Evolutionary conservation across 192 early-diverging fungal species (phyloP), one percentile per base, ranked within the genome.

Genomic region (Lobosporangium transversale): DNA sequence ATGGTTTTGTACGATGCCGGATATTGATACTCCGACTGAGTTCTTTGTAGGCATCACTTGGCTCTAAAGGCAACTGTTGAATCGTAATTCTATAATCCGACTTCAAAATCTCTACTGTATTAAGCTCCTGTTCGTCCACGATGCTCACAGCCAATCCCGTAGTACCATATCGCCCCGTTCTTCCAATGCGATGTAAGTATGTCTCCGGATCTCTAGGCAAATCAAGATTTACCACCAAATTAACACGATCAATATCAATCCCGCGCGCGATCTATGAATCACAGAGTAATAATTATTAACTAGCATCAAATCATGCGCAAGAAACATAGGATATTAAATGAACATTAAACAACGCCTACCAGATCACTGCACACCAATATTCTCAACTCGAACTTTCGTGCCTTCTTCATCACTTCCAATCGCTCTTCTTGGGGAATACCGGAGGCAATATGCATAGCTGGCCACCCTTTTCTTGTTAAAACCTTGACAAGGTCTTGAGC

Each of bases 141-240:
- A 81, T 68, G 60, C 69, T 81, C 15, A 81, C 76, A 1, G 90
- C 89, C 4, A 78, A 47, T 29, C 94, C 94, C 23, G 84, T 79
- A 2, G 88, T 80, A 8, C 92, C 94, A 21, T 92, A 92, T 31
- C 94, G 84, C 37, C 91, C 94, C 24, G 92, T 93, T 15, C 94
- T 80, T 4, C 94, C 94, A 11, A 93, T 85, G 18, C 94, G 85
- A 52, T 95, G 94, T 11, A 93, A 75, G 57, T 94, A 95, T 68
- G 85, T 84, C 66, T 85, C 83, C 58, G 89, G 82, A 47, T 91
- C 82, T 26, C 68, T 81, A 7, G 93, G 91, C 42, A 90, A 83
- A 53, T 95, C 94, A 68, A 93, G 85, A 65, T 93, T 91, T 35
- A 95, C 78, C 0, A 95, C 93, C 26, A 86, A 66, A 23, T 85